Conservation (phyloP, 1,284 basidiomycete genomes). For the Malassezia caprae region DNA sequence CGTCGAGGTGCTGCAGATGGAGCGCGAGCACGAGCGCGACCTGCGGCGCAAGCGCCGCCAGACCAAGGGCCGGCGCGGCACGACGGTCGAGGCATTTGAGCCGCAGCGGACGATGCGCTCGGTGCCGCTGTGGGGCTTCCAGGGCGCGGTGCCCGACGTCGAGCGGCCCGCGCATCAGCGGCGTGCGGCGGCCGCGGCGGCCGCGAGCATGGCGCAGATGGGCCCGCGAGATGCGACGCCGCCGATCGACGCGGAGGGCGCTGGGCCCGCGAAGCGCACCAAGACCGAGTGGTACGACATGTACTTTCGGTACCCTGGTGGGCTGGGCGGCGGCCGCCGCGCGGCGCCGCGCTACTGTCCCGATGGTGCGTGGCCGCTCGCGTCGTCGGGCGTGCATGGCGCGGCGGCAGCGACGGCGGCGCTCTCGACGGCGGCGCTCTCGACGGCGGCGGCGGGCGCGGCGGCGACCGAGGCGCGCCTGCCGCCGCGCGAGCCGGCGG, state of each 20-base stretch:
- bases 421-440: neutral
- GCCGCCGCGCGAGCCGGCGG: neutral
- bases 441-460: no score
- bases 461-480: neutral
- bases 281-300: slow-evolving; percentile 23
- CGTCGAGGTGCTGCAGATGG: slow-evolving; percentile 70
- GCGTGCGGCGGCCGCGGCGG: slow-evolving; percentile 36
- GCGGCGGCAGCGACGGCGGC: neutral
- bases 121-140: slow-evolving; percentile 40
- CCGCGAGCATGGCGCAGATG: slow-evolving; percentile 23
- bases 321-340: slow-evolving; percentile 23
- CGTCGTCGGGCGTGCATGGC: neutral
- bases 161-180: slow-evolving; percentile 22
- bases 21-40: slow-evolving; percentile 88
- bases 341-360: neutral
- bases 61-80: slow-evolving; percentile 76
- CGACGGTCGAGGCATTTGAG: slow-evolving; percentile 83
- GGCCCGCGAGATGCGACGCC: neutral
- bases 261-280: slow-evolving; percentile 3
- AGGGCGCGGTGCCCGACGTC: slow-evolving; percentile 27
- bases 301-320: slow-evolving; percentile 41
- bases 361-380: neutral
- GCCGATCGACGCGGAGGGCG: slow-evolving; percentile 13
- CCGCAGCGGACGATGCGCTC: slow-evolving; percentile 74
- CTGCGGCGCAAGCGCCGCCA: slow-evolving; percentile 71